Evolutionary conservation across 495 filamentous ascomycete species (phyloP).

Genomic region (Aspergillus panamensis): DNA sequence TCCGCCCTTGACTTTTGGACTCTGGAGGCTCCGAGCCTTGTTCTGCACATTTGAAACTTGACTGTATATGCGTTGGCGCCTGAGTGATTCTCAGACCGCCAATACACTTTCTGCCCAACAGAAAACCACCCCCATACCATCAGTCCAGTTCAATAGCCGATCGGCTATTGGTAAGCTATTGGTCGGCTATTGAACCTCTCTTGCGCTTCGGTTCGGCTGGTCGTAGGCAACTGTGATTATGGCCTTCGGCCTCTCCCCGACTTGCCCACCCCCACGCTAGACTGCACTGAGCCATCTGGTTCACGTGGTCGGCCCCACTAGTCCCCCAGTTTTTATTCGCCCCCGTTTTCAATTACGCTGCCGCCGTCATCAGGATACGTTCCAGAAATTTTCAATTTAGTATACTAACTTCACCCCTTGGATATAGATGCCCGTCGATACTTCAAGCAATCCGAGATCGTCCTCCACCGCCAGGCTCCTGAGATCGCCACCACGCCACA

Average conservation of each 20-base stretch:
- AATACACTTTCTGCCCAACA: constrained; percentile 9
- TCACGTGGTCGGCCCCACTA: constrained; percentile 29
- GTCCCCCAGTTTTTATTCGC: constrained; percentile 22
- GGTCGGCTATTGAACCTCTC: constrained; percentile 35
- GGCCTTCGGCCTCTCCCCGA: constrained; percentile 15
- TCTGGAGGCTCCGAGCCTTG: neutral
- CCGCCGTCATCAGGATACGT: neutral
- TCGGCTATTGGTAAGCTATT: constrained; percentile 45
- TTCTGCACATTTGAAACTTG: constrained; percentile 4
- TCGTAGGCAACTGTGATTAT: constrained; percentile 9
- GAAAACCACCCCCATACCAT: neutral
- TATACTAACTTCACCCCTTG: neutral
- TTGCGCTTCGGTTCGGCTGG: constrained; percentile 23
- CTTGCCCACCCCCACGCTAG: constrained; percentile 39
- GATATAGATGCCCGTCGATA: constrained; percentile 84
- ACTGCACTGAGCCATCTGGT: constrained; percentile 3
- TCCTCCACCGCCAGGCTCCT: constrained; percentile 91
- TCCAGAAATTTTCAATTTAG: constrained; percentile 5
- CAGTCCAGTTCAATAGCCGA: constrained; percentile 32
- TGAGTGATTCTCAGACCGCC: constrained; percentile 10
- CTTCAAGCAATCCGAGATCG: constrained; percentile 99
- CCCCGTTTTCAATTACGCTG: constrained; percentile 5
- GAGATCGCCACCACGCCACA: constrained; percentile 51
- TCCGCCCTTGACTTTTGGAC: neutral
- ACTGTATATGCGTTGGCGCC: constrained; percentile 16